These are phyloP conservation scores for Beauveria australis DNA, from an alignment of 2,329 filamentous ascomycete species.

Conservation along the genomic window DNA sequence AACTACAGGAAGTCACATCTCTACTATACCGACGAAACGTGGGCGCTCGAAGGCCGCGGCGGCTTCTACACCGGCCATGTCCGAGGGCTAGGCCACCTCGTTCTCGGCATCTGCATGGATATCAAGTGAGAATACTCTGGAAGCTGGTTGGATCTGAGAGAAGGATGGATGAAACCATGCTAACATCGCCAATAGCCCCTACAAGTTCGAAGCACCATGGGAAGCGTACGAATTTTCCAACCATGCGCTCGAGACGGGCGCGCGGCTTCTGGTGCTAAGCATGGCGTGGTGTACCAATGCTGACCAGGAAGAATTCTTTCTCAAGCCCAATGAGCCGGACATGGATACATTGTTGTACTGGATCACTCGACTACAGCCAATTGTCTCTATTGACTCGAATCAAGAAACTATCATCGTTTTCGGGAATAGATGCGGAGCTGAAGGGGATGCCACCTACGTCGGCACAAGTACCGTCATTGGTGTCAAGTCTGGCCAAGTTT, in stretches of 20 bases:
- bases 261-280: conserved; percentile 58
- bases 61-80: conserved; percentile 38
- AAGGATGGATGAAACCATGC: too few species aligned
- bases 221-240: conserved; percentile 30
- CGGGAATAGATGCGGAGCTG: conserved; percentile 61
- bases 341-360: conserved; percentile 69
- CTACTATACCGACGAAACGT: conserved; percentile 50
- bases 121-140: conserved; percentile 33
- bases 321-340: conserved; percentile 51
- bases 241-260: conserved; percentile 46
- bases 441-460: conserved; percentile 60
- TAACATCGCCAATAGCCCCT: not conserved
- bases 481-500: conserved; percentile 56
- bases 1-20: conserved; percentile 54
- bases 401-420: conserved; percentile 62
- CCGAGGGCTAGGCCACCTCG: conserved; percentile 34
- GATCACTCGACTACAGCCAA: conserved; percentile 61
- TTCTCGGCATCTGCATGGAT: conserved; percentile 51
- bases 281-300: conserved; percentile 72
- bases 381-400: conserved; percentile 41
- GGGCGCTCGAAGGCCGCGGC: conserved; percentile 42
- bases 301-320: conserved; percentile 37
- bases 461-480: conserved; percentile 67
- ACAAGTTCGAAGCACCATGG: conserved; percentile 14
- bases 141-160: rapidly evolving